Evolutionary conservation across 2,329 filamentous ascomycete species (phyloP).

Genomic region (Zymoseptoria passerinii): DNA sequence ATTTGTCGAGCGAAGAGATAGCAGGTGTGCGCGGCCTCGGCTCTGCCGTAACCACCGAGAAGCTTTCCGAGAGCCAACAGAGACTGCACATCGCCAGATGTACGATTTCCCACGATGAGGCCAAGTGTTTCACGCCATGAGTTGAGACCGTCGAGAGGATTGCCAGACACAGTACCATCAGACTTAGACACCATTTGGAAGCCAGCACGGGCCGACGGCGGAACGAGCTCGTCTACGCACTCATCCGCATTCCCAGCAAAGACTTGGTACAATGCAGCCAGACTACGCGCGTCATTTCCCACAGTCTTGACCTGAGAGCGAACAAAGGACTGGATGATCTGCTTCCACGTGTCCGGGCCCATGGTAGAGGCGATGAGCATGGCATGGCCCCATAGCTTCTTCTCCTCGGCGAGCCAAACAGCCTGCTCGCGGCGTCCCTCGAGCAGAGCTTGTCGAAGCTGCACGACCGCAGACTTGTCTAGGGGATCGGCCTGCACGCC

Average conservation of each 20-base stretch:
- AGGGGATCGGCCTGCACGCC: constrained; percentile 51
- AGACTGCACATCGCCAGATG: constrained; percentile 66
- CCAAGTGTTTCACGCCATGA: constrained; percentile 89
- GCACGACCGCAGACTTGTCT: constrained; percentile 60
- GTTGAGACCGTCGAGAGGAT: constrained; percentile 75
- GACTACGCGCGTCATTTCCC: constrained; percentile 71
- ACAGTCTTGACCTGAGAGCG: constrained; percentile 83
- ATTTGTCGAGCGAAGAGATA: constrained; percentile 72
- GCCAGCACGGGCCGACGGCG: constrained; percentile 82
- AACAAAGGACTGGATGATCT: constrained; percentile 91
- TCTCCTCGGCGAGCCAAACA: constrained; percentile 87
- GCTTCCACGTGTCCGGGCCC: constrained; percentile 69
- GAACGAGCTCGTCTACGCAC: constrained; percentile 90
- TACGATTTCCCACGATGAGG: constrained; percentile 81
- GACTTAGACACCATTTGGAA: constrained; percentile 82
- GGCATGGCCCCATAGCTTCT: constrained; percentile 91
- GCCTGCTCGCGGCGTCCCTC: constrained; percentile 81
- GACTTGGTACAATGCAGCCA: constrained; percentile 87
- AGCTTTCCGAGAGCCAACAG: constrained; percentile 73
- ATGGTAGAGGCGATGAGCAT: constrained; percentile 81
- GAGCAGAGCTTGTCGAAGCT: constrained; percentile 64
- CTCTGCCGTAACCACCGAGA: constrained; percentile 73
- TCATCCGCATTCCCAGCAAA: constrained; percentile 92
- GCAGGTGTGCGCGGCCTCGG: constrained; percentile 89
- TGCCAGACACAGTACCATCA: constrained; percentile 53